Percentiles rank a stretch among this genome's conserved stretches.
Evolutionary conservation across 2,329 filamentous ascomycete species (phyloP).

Genomic region (Fusarium anguioides): DNA sequence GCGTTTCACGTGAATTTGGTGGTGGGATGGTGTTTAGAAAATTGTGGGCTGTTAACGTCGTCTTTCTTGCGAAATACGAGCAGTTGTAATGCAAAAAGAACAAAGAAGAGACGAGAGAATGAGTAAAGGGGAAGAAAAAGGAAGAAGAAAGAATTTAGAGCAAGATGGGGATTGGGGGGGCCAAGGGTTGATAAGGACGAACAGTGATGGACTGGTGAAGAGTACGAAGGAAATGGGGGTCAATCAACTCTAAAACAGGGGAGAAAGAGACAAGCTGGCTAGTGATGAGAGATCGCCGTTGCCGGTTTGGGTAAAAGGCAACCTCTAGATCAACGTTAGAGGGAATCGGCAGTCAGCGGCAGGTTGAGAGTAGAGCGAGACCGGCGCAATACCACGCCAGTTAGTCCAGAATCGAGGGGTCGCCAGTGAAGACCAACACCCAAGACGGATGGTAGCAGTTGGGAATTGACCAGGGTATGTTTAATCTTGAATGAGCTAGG

Average conservation of each 20-base stretch:
- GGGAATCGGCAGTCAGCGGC: slow-evolving; percentile 33
- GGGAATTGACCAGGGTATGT: slow-evolving; percentile 15
- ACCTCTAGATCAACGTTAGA: slow-evolving; percentile 24
- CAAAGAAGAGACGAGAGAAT: slow-evolving; percentile 25
- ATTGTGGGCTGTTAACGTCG: slow-evolving; percentile 39
- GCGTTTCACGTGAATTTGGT: slow-evolving; percentile 43
- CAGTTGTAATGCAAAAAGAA: slow-evolving; percentile 18
- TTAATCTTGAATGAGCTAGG: slow-evolving; percentile 5
- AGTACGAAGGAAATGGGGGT: slow-evolving; percentile 37
- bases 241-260: slow-evolving; percentile 46
- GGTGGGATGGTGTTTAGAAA: slow-evolving; percentile 30
- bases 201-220: slow-evolving; percentile 30
- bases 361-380: slow-evolving; percentile 34
- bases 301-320: slow-evolving; percentile 41
- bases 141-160: slow-evolving; percentile 23
- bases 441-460: slow-evolving; percentile 1
- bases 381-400: slow-evolving; percentile 23
- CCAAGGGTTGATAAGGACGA: slow-evolving; percentile 41
- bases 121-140: slow-evolving; percentile 9
- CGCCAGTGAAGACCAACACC: not conserved
- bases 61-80: slow-evolving; percentile 10
- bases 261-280: slow-evolving; percentile 33
- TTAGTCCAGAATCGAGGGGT: slow-evolving; percentile 12
- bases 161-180: slow-evolving; percentile 23
- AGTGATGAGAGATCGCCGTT: slow-evolving; percentile 46